Evolutionary conservation across 345 rosid species (phyloP), one percentile per base, ranked within the genome.

Genomic region (Boechera stricta): DNA sequence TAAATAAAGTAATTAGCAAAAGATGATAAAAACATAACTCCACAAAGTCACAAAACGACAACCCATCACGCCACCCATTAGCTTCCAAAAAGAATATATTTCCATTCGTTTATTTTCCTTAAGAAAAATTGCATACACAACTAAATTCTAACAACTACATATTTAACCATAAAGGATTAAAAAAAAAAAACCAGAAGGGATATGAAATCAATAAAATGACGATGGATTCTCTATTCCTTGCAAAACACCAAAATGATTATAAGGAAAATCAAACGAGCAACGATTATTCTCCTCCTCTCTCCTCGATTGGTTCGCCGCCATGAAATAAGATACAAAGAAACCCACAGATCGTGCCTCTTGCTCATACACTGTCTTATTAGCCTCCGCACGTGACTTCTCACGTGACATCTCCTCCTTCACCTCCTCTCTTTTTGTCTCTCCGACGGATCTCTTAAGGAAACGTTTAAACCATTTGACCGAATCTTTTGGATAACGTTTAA

Each of bases 401-500:
- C 73, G 63, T 48, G 73, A 15, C 31, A 10, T 60, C 59, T 58
- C 9, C 51, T 58, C 5, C 33, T 33, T 28, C 42, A 18, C 42
- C 1, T 57, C 63, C 12, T 71, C 77, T 13, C 38, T 28, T n/a
- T 55, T 47, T 5, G 51, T 45, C 45, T 57, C 49, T 32, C 49
- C 52, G 44, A 60, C 48, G 38, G 74, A 59, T 58, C 73, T 75
- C 47, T 53, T 69, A 45, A 86, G 79, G 55, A 90, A 88, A 60
- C 45, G 60, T 32, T 72, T 81, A 64, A 74, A 88, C 92, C 92
- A 88, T 41, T 47, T 45, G 13, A 81, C 87, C 0, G 92, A 88
- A 31, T 52, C 31, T 71, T 84, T 90, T 4, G 95, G 92, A 60
- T 83, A 75, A 65, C 89, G 88, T 11, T 80, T 84, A 45, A 85